Conservation (phyloP, 2,329 filamentous ascomycete genomes). For the Talaromyces funiculosus region DNA sequence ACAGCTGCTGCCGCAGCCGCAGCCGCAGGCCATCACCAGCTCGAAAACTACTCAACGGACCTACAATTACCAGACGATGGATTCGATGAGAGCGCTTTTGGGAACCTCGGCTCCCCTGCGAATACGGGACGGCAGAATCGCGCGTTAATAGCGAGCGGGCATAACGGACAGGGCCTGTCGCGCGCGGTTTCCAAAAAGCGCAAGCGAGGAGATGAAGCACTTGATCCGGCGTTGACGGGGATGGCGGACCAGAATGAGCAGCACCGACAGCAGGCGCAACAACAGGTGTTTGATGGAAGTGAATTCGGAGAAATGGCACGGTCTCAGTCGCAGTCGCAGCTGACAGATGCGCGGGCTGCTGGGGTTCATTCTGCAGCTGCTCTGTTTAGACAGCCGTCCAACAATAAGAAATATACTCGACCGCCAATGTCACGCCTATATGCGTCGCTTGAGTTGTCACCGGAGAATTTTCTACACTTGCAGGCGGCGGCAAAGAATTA, state of each 20-base stretch:
- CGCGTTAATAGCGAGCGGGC: constrained; percentile 21
- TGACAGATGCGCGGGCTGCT: constrained; percentile 42
- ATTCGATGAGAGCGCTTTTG: constrained; percentile 33
- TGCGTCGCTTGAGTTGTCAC: constrained; percentile 50
- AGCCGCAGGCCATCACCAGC: constrained; percentile 35
- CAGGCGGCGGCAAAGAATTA: constrained; percentile 53
- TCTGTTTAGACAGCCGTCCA: constrained; percentile 47
- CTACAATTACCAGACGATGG: constrained; percentile 37
- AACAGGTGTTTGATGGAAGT: constrained; percentile 26
- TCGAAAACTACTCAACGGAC: constrained; percentile 36
- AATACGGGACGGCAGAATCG: constrained; percentile 22
- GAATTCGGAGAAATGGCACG: constrained; percentile 31
- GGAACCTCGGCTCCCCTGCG: constrained; percentile 19
- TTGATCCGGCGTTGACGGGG: constrained; percentile 32
- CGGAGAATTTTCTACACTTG: constrained; percentile 52
- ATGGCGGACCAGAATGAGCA: constrained; percentile 7
- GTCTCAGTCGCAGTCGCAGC: constrained; percentile 31
- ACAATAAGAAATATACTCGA: constrained; percentile 52
- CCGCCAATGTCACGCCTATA: constrained; percentile 56
- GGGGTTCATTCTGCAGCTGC: constrained; percentile 51
- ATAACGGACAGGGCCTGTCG: constrained; percentile 26
- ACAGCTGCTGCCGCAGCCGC: constrained; percentile 44
- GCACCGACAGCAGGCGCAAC: constrained; percentile 7
- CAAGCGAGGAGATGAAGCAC: constrained; percentile 35
- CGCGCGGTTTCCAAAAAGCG: constrained; percentile 35